These are phyloP conservation scores for Striga asiatica DNA, from an alignment of 257 asterid genomes.

Conservation along the genomic window DNA sequence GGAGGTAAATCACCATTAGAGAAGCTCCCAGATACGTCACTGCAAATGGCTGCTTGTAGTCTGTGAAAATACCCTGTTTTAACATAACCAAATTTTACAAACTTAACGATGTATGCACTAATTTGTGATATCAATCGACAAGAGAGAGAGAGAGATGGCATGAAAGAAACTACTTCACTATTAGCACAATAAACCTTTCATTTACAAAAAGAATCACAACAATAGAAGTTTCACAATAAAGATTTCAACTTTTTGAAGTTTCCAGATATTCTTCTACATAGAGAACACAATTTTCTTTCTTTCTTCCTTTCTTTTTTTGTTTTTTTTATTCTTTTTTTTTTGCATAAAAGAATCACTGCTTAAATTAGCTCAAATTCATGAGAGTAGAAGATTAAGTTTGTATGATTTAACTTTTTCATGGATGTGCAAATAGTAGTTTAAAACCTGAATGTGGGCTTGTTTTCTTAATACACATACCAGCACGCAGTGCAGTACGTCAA, in stretches of 20 bases:
- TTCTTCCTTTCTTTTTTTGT: too few species aligned
- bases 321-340: too few species aligned
- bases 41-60: conserved; percentile 96
- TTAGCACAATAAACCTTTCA: background rate
- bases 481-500: too few species aligned
- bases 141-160: background rate
- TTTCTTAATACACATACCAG: too few species aligned
- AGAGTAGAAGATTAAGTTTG: too few species aligned
- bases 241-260: background rate
- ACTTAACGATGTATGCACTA: background rate
- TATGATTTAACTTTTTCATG: too few species aligned
- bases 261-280: background rate
- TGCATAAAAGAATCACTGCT: too few species aligned
- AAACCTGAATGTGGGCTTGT: too few species aligned
- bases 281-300: too few species aligned
- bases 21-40: conserved; percentile 98
- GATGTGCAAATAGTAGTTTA: too few species aligned
- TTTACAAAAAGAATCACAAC: background rate
- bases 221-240: background rate
- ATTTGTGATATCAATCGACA: background rate
- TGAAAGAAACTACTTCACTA: background rate
- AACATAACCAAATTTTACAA: conserved; percentile 10
- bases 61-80: conserved; percentile 77
- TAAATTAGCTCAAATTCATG: too few species aligned
- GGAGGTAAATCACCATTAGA: conserved; percentile 85